Base-by-base conservation (phyloP, 2,329 filamentous ascomycete genomes). In the Aspergillus fumigatus region DNA sequence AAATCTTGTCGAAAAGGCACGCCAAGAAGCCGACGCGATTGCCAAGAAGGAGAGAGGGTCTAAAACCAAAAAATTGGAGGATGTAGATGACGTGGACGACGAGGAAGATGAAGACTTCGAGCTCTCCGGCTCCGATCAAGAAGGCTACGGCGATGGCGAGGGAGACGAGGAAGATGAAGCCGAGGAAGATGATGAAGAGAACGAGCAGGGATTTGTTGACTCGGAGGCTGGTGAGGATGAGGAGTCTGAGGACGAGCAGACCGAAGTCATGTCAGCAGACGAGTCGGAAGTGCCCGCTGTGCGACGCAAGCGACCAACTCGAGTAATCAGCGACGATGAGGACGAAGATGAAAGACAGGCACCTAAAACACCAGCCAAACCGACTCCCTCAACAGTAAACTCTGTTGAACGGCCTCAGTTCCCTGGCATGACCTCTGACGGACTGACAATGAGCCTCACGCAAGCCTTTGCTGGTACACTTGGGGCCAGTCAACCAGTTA, bases 391-490 rank as follows among this genome's bases (percentile, higher is more conserved):
- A 19, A 70, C 62, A 38, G 58, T 60, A 1, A 58, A 65, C 45
- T 71, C 72, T 3, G 68, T 66, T 6, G 69, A 75, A 59, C 73
- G 73, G 11, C 87, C 86, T 3, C 84, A 80, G 17, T 88, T 90
- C 56, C 88, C 88, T 3, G 87, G 86, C 1, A 75, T 90, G 21
- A 83, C 86, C 70, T 79, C 67, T 57, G 70, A 69, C 48, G 68
- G 72, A 43, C 66, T 75, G 52, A 73, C 79, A 5, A 71, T 96
- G 45, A 89, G 90, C 9, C 80, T 96, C 48, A 95, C 91, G 0
- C 92, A 96, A 66, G 93, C 94, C 60, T 97, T 96, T 69, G 89
- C 89, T 4, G 90, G 90, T 11, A 96, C 92, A 1, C 88, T 97
- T 85, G 91, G 89, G 50, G 85, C 84, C 40, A 78, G 79, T 57